These are phyloP conservation scores for Lipomyces anomalus DNA, from an alignment of 805 yeast genomes.

Conservation along the genomic window DNA sequence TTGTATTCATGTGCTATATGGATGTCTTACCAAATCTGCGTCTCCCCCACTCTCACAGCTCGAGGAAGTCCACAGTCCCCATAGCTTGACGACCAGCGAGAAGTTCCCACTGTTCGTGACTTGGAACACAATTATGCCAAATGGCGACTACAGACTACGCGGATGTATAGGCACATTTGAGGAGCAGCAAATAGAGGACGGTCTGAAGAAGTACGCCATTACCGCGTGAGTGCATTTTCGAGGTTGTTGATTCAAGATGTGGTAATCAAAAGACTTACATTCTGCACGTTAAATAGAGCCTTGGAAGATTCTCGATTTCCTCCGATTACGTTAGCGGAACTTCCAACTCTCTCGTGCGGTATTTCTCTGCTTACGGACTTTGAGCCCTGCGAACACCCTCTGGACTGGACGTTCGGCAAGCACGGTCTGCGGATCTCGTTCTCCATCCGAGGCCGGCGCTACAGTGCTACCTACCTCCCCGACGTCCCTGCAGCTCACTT, in stretches of 20 bases:
- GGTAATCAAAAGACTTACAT: too few relatives aligned
- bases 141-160: slow-evolving; percentile 42
- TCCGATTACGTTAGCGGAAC: slow-evolving; percentile 54
- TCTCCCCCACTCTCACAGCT: too few relatives aligned
- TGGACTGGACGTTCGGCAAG: slow-evolving; percentile 74
- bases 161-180: slow-evolving; percentile 94
- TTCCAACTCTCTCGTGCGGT: slow-evolving; percentile 46
- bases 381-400: slow-evolving; percentile 44
- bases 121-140: slow-evolving; percentile 48
- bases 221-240: slow-evolving; percentile 37
- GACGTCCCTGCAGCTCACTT: slow-evolving; percentile 83
- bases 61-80: too few relatives aligned
- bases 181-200: slow-evolving; percentile 47
- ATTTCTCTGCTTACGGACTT: slow-evolving; percentile 64
- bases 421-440: slow-evolving; percentile 74
- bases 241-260: background rate
- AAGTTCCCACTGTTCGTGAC: slow-evolving; percentile 77
- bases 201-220: slow-evolving; percentile 57
- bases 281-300: too few relatives aligned
- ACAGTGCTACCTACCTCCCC: slow-evolving; percentile 77
- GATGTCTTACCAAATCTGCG: too few relatives aligned
- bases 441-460: slow-evolving; percentile 35
- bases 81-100: too few relatives aligned
- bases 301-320: slow-evolving; percentile 71
- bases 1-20: too few relatives aligned